These are phyloP conservation scores for Proliferodiscus dingleyae DNA, from an alignment of 2,329 filamentous ascomycete genomes.

Conservation along the genomic window DNA sequence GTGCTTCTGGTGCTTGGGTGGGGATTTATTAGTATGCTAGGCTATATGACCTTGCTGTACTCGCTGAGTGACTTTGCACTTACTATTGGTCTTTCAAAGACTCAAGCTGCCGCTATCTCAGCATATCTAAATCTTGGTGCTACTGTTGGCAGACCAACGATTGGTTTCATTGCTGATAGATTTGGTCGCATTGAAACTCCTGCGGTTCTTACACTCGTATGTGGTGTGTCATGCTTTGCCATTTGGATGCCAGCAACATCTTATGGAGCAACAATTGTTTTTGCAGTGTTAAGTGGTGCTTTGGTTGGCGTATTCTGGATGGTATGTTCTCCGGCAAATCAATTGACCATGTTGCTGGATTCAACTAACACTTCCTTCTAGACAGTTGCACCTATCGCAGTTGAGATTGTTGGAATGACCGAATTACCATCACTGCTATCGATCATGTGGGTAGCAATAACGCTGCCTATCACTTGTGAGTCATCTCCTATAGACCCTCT, in stretches of 20 bases:
- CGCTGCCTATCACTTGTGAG: constrained; percentile 35
- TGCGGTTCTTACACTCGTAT: constrained; percentile 35
- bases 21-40: constrained; percentile 42
- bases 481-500: constrained; percentile 1
- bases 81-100: constrained; percentile 37
- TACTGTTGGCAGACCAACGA: constrained; percentile 41
- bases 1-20: constrained; percentile 37
- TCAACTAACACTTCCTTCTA: too few relatives aligned
- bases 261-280: constrained; percentile 40
- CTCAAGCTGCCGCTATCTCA: constrained; percentile 37
- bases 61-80: constrained; percentile 42
- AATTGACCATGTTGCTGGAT: too few relatives aligned
- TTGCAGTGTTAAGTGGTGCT: constrained; percentile 39
- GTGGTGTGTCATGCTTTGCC: constrained; percentile 35
- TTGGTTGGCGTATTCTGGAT: constrained; percentile 46
- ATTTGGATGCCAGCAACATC: constrained; percentile 43
- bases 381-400: constrained; percentile 37
- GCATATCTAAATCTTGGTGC: constrained; percentile 44
- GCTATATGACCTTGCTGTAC: constrained; percentile 43
- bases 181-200: constrained; percentile 40
- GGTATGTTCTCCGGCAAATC: too few relatives aligned
- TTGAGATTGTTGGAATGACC: constrained; percentile 37
- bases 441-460: constrained; percentile 34
- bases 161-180: constrained; percentile 42
- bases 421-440: constrained; percentile 38